These are phyloP conservation scores for Uronychia setigera DNA, from an alignment of 73 alveolate species.

Conservation along the genomic window DNA sequence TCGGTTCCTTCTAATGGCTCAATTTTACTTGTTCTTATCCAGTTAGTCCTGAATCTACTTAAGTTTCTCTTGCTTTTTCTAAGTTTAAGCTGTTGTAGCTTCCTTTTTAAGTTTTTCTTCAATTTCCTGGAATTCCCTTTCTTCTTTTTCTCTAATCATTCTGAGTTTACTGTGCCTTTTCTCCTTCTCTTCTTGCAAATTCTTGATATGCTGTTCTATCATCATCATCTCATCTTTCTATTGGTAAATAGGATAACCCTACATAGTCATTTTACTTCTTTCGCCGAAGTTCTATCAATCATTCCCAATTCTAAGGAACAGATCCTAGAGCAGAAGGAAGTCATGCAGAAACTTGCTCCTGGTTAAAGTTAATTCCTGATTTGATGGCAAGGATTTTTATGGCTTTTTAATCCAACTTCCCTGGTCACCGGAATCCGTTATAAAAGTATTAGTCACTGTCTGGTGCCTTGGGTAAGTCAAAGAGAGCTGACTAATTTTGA, in stretches of 20 bases:
- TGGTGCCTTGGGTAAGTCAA: too few relatives aligned
- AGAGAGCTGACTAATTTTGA: too few relatives aligned
- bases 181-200: constrained; percentile 21
- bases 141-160: neutral
- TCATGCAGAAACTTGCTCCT: too few relatives aligned
- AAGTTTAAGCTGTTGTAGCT: neutral
- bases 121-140: neutral
- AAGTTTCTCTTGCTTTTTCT: neutral
- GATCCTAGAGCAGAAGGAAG: too few relatives aligned
- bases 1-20: neutral
- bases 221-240: neutral
- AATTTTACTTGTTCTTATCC: neutral
- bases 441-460: too few relatives aligned
- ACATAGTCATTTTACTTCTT: neutral
- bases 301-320: neutral
- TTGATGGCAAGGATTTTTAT: too few relatives aligned
- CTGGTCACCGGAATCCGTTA: too few relatives aligned
- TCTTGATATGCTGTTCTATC: neutral
- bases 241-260: neutral
- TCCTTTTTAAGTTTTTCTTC: neutral
- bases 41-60: neutral
- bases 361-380: too few relatives aligned
- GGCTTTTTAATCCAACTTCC: too few relatives aligned
- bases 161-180: neutral
- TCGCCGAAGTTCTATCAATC: neutral